Evolutionary conservation across 441 rosid species (phyloP), one percentile per base, ranked within the genome.

Genomic region (Cnidoscolus chayamansa): DNA sequence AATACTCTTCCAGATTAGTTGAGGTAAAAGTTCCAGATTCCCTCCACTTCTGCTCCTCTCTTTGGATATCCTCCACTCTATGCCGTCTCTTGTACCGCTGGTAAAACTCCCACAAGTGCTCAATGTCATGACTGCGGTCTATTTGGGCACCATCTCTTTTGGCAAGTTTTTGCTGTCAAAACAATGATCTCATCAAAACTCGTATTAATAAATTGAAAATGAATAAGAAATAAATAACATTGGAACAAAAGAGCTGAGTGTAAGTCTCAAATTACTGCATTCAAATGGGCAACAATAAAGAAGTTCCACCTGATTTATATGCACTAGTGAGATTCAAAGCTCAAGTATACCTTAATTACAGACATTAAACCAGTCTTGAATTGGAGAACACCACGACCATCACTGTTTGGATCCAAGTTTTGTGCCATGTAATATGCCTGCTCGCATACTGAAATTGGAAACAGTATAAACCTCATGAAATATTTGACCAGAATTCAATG

Each of bases 341-440:
- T 63, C 25, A 31, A 5, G n/a, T 49, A 50, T 81, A 93, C 98
- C 99, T 92, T 86, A 76, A 96, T 96, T 40, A 96, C 84, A 51
- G 97, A 96, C 94, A 81, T 86, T 87, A 96, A 86, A 74, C 99
- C 99, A 82, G 99, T 93, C 89, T 96, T 96, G 84, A 96, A 96
- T 74, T 96, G 99, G 75, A 96, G 97, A 76, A 96, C 99, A 78
- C 99, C 98, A 73, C 99, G 90, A 49, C 99, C 97, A 32, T 89
- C 96, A 72, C 98, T 93, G 76, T 82, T 90, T 47, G 98, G 99
- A 68, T 96, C 98, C 87, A 96, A 84, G 76, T 89, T 83, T 77
- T 96, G 99, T 10, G 99, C 97, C 96, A 96, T 87, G 48, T 84
- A 79, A 86, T 89, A 96, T 32, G 99, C 99, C 87, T 96, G 97